A percentile compares a stretch with the other conserved stretches of the same genome.
Evolutionary conservation across 352 stramenopile species (phyloP).

Genomic region (Peronospora farinosa): DNA sequence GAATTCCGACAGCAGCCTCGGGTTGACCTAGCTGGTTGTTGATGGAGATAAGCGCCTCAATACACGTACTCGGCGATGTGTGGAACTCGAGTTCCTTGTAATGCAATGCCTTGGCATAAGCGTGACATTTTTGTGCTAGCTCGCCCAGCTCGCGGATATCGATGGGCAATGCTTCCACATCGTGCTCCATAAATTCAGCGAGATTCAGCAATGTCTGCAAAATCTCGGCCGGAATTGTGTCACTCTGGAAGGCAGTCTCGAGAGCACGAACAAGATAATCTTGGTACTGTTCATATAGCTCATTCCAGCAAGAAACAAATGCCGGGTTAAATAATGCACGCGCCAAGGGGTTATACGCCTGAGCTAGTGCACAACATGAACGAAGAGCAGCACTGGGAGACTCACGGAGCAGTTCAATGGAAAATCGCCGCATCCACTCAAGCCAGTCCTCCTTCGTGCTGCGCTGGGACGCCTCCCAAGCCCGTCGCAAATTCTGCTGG

Average conservation of each 20-base stretch:
- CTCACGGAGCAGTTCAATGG: constrained; percentile 94
- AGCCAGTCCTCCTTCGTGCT: constrained; percentile 92
- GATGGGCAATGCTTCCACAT: constrained; percentile 94
- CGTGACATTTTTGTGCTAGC: constrained; percentile 92
- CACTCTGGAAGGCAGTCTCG: constrained; percentile 90
- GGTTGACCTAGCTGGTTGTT: constrained; percentile 97
- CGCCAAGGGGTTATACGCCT: constrained; percentile 95
- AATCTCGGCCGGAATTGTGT: constrained; percentile 93
- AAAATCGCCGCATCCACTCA: constrained; percentile 96
- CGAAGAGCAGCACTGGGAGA: constrained; percentile 91
- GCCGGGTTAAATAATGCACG: constrained; percentile 96
- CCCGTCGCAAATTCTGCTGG: constrained; percentile 86
- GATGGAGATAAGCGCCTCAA: constrained; percentile 98
- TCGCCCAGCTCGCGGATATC: constrained; percentile 93
- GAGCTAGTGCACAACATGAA: constrained; percentile 89
- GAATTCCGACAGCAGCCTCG: constrained; percentile 94
- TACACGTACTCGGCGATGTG: constrained; percentile 87
- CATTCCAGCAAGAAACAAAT: constrained; percentile 98
- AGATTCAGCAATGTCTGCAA: constrained; percentile 95
- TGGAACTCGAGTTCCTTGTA: constrained; percentile 98
- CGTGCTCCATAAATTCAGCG: constrained; percentile 98
- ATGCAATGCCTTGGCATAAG: constrained; percentile 93
- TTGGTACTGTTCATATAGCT: constrained; percentile 92
- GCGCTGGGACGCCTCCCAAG: constrained; percentile 93
- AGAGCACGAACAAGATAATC: constrained; percentile 90